Percentiles rank a stretch among this genome's conserved stretches.
Evolutionary conservation across 192 early-diverging fungal genomes (phyloP).

Genomic region (Gamsiella multidivaricata): DNA sequence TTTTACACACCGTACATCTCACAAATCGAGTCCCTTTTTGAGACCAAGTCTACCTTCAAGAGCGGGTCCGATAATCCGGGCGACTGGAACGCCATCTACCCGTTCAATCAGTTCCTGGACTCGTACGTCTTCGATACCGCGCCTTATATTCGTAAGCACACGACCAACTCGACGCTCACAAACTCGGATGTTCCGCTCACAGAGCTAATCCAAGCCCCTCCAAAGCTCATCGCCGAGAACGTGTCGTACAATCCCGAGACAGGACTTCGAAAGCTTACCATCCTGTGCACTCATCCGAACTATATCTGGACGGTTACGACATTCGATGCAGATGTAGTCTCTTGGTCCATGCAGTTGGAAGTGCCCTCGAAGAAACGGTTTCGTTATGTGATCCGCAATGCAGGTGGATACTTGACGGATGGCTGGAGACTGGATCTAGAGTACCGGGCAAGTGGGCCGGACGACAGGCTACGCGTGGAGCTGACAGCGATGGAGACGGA

Average conservation of each 20-base stretch:
- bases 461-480: conserved; percentile 55
- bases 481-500: conserved; percentile 65
- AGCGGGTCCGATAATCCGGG: conserved; percentile 42
- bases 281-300: conserved; percentile 56
- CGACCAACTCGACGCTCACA: conserved; percentile 38
- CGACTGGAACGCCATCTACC: conserved; percentile 72
- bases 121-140: conserved; percentile 61
- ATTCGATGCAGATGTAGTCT: conserved; percentile 69
- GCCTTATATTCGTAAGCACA: conserved; percentile 55
- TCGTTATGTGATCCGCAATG: conserved; percentile 61
- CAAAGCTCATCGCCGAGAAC: conserved; percentile 53
- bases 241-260: conserved; percentile 58
- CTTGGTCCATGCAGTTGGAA: conserved; percentile 63
- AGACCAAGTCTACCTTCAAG: conserved; percentile 40
- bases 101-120: conserved; percentile 70
- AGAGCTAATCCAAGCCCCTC: conserved; percentile 36
- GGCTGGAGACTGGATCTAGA: conserved; percentile 58
- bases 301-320: conserved; percentile 73
- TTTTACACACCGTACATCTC: conserved; percentile 56
- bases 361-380: conserved; percentile 49
- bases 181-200: conserved; percentile 20
- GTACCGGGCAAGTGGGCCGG: conserved; percentile 47
- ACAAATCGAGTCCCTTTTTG: conserved; percentile 54
- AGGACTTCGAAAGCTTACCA: conserved; percentile 57
- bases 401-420: conserved; percentile 58